Percentiles rank a stretch among this genome's conserved stretches.
These are phyloP conservation scores for Quercus lobata DNA, from an alignment of 331 rosid genomes.

Conservation along the genomic window DNA sequence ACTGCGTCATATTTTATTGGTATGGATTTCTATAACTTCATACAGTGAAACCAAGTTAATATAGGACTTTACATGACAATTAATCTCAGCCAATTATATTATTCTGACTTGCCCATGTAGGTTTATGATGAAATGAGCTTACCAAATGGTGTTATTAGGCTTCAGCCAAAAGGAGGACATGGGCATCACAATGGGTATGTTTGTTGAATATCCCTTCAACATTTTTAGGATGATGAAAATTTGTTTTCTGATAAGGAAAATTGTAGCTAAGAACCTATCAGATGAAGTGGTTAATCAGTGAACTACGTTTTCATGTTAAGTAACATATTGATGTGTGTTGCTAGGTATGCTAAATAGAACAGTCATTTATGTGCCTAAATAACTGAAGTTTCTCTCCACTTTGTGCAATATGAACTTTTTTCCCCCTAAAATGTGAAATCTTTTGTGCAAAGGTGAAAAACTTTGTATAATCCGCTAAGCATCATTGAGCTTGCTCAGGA, in stretches of 20 bases:
- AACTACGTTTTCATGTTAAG: background rate
- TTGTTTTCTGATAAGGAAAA: background rate
- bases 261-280: too few species aligned
- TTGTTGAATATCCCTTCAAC: constrained; percentile 15
- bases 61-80: background rate
- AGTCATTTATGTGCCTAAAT: background rate
- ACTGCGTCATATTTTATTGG: constrained; percentile 80
- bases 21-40: constrained; percentile 25
- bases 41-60: background rate
- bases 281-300: background rate
- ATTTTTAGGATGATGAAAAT: background rate
- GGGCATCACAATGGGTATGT: constrained; percentile 96
- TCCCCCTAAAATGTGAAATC: too few species aligned
- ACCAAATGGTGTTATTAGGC: constrained; percentile 86
- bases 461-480: too few species aligned
- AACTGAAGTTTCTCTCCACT: background rate
- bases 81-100: background rate
- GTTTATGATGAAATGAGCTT: constrained; percentile 92
- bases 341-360: background rate
- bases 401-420: background rate
- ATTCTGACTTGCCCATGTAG: constrained; percentile 28
- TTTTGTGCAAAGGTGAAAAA: too few species aligned
- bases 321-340: background rate
- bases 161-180: constrained; percentile 89
- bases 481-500: too few species aligned